Conservation (phyloP, 2,329 filamentous ascomycete species). For the Neurospora sp. region DNA sequence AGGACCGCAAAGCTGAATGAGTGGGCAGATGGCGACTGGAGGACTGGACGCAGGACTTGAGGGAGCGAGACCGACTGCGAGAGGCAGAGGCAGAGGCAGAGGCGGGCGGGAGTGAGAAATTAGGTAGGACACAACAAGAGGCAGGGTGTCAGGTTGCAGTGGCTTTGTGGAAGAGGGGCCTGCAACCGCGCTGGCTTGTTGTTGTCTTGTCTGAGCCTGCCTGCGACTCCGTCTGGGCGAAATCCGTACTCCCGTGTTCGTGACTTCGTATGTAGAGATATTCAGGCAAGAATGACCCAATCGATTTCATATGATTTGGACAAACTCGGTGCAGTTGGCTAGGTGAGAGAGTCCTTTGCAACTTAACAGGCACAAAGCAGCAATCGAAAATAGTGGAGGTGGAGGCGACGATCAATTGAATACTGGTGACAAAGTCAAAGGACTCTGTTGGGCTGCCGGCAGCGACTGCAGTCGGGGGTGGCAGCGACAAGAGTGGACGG, state of each 20-base stretch:
- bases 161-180: slow-evolving; percentile 1
- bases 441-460: neutral
- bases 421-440: neutral
- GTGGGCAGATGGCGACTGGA: neutral
- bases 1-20: slow-evolving; percentile 1
- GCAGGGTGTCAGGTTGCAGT: slow-evolving; percentile 1
- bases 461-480: neutral
- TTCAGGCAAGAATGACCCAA: neutral
- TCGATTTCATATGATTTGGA: neutral
- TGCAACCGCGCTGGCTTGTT: slow-evolving; percentile 10
- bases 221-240: neutral
- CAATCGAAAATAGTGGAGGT: neutral
- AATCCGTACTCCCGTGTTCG: neutral
- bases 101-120: slow-evolving; percentile 11
- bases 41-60: neutral
- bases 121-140: slow-evolving; percentile 4
- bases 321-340: neutral
- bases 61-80: neutral
- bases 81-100: neutral
- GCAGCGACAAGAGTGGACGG: neutral
- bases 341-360: neutral
- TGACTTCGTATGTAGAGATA: neutral
- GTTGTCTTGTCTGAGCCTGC: neutral
- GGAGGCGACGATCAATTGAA: neutral
- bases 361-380: neutral